These are phyloP conservation scores for Aurifilum marmelostoma DNA, from an alignment of 2,329 filamentous ascomycete species.

Conservation along the genomic window DNA sequence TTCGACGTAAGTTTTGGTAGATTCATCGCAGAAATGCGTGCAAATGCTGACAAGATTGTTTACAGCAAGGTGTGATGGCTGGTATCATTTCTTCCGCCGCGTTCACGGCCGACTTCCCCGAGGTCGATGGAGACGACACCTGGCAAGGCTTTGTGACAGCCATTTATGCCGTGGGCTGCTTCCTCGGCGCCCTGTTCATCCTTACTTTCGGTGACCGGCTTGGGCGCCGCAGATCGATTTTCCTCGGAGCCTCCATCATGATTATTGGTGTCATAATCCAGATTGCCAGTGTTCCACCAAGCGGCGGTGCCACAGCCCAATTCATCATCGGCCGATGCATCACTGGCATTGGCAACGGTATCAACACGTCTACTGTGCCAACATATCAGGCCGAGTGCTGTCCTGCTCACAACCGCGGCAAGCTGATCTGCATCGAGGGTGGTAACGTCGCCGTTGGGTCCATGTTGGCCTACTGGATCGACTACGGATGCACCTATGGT, in stretches of 20 bases:
- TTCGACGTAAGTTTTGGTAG: constrained; percentile 22
- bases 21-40: too few species aligned
- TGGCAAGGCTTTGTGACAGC: constrained; percentile 45
- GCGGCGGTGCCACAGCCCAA: constrained; percentile 50
- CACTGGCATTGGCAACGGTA: constrained; percentile 55
- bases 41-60: not conserved
- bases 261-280: constrained; percentile 60
- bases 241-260: constrained; percentile 56
- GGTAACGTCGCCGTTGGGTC: constrained; percentile 48
- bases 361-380: constrained; percentile 51
- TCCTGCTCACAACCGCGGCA: constrained; percentile 58
- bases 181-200: constrained; percentile 45
- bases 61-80: constrained; percentile 30
- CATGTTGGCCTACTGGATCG: constrained; percentile 48
- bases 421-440: constrained; percentile 61
- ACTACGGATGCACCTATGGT: constrained; percentile 43
- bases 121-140: constrained; percentile 37
- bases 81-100: constrained; percentile 24
- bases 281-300: constrained; percentile 49
- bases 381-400: constrained; percentile 47
- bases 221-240: constrained; percentile 58
- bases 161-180: constrained; percentile 48
- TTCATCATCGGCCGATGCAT: constrained; percentile 54
- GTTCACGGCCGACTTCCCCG: constrained; percentile 35
- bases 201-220: constrained; percentile 55